Conservation (phyloP, 257 asterid species). For the Solanum commersonii region DNA sequence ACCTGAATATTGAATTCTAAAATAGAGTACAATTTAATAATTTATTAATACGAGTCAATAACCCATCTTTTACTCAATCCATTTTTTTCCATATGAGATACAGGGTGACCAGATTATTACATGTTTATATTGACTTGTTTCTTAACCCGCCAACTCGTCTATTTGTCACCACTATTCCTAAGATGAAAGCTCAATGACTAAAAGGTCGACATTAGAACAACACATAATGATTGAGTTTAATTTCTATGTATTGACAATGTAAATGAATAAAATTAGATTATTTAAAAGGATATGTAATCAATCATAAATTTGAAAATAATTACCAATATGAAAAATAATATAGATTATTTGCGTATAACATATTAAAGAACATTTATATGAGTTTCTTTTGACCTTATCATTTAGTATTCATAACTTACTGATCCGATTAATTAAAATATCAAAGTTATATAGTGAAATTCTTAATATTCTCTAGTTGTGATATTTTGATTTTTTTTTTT, state of each 20-base stretch:
- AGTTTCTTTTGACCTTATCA: neutral
- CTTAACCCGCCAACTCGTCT: accelerated
- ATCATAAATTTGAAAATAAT: neutral
- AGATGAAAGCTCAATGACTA: neutral
- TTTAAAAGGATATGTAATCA: neutral
- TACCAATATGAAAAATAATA: neutral
- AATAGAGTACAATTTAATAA: no score
- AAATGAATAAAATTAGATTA: neutral
- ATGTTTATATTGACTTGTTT: neutral
- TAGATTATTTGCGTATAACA: neutral
- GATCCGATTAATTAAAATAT: neutral
- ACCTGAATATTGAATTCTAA: no score
- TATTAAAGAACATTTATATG: neutral
- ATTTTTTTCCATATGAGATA: no score
- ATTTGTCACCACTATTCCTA: neutral
- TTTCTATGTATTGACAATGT: neutral
- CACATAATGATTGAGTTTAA: neutral
- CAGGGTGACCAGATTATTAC: neutral
- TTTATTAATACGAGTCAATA: no score
- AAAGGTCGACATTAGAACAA: neutral
- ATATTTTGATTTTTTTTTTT: neutral
- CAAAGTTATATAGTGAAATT: neutral
- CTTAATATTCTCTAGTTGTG: neutral
- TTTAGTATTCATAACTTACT: neutral
- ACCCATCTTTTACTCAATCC: neutral